Percentiles rank a stretch among this genome's conserved stretches.
These are phyloP conservation scores for Monosporascus sp. DNA, from an alignment of 2,329 filamentous ascomycete species.

Conservation along the genomic window DNA sequence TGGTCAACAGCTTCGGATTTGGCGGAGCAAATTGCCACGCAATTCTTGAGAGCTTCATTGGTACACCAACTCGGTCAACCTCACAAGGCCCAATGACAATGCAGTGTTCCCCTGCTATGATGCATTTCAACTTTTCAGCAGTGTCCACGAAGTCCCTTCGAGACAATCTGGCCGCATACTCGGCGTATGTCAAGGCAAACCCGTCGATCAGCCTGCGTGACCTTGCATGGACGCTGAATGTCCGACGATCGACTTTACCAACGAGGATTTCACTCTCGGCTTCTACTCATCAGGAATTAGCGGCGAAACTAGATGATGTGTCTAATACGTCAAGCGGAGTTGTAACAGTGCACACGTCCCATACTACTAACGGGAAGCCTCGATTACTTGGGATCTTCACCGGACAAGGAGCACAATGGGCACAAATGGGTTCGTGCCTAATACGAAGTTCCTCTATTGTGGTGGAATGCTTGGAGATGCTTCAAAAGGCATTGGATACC, in stretches of 20 bases:
- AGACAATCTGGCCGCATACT: conserved; percentile 4
- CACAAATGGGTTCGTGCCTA: conserved; percentile 17
- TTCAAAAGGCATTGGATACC: conserved; percentile 13
- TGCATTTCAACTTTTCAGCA: conserved; percentile 14
- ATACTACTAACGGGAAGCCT: too few relatives aligned
- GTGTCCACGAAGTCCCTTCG: conserved; percentile 4
- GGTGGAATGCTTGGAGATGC: conserved; percentile 7
- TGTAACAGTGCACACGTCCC: too few relatives aligned
- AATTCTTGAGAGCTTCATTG: conserved; percentile 12
- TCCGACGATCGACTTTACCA: not conserved
- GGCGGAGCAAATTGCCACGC: conserved; percentile 22
- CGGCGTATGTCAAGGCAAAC: not conserved
- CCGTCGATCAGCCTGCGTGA: not conserved
- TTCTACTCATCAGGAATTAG: not conserved
- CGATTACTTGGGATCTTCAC: conserved; percentile 22
- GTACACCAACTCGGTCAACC: too few relatives aligned
- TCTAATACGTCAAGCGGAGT: too few relatives aligned
- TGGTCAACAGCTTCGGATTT: conserved; percentile 21
- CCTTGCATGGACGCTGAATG: not conserved
- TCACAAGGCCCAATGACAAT: too few relatives aligned
- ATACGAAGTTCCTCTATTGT: conserved; percentile 7
- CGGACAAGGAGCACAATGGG: conserved; percentile 29
- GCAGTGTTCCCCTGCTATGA: not conserved
- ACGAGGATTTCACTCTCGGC: not conserved
- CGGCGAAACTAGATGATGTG: too few relatives aligned